phyloP scores from a whole-genome alignment of 2,329 filamentous ascomycete species.

The Apiospora arundinis region DNA sequence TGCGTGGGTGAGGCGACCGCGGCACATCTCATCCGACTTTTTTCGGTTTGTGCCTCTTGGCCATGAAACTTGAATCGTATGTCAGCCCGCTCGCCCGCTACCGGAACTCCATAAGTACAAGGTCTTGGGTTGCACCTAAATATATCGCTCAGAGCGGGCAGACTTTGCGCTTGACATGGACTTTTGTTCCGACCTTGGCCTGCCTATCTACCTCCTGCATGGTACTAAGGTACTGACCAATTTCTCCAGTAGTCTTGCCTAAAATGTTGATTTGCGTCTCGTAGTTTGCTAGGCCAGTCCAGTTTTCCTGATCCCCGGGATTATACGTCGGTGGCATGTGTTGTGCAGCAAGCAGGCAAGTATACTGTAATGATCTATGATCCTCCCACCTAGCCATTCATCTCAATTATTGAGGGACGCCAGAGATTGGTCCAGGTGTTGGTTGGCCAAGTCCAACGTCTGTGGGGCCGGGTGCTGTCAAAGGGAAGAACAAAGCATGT shows the following conservation, averaged over 20 bases:
- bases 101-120: conserved; percentile 11
- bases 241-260: background rate
- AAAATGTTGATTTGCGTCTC: background rate
- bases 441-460: background rate
- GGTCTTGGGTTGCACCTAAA: conserved; percentile 18
- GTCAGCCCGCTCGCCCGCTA: conserved; percentile 10
- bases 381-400: background rate
- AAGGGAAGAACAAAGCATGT: conserved; percentile 1
- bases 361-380: background rate
- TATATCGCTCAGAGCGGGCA: conserved; percentile 11
- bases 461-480: background rate
- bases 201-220: background rate
- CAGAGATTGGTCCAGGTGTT: background rate
- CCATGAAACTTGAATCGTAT: conserved; percentile 17
- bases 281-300: background rate
- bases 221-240: background rate
- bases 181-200: conserved; percentile 4
- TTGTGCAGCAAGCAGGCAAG: background rate
- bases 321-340: background rate
- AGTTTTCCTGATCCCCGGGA: background rate
- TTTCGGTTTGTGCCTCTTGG: background rate
- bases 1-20: background rate
- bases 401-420: background rate
- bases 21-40: conserved; percentile 4
- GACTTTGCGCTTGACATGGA: background rate